phyloP scores from a whole-genome alignment of 176 grass and related monocot species.

The Carex myosuroides region DNA sequence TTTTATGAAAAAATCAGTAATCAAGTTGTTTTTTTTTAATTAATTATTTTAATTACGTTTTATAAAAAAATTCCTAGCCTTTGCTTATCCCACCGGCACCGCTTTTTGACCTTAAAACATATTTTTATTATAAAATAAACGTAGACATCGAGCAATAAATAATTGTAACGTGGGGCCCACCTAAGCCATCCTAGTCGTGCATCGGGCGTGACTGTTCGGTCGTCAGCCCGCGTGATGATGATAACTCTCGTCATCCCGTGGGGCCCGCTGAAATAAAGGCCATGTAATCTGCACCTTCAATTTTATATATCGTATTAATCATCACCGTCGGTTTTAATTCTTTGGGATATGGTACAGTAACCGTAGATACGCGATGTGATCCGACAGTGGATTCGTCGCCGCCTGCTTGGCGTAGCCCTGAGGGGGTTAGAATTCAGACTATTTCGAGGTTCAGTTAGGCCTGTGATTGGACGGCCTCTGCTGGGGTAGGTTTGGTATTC shows the following conservation, averaged over 20 bases:
- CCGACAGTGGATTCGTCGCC: slow-evolving; percentile 10
- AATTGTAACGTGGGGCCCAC: neutral
- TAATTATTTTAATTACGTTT: too few species aligned
- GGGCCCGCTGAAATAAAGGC: neutral
- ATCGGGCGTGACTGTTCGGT: neutral
- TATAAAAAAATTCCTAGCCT: too few species aligned
- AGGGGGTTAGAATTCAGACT: neutral
- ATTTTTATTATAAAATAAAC: neutral
- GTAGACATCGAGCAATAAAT: neutral
- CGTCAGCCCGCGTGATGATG: slow-evolving; percentile 18
- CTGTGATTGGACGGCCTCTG: neutral
- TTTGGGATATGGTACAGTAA: neutral
- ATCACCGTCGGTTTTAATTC: neutral
- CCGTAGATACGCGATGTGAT: slow-evolving; percentile 25
- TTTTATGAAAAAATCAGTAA: too few species aligned
- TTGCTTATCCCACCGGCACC: too few species aligned
- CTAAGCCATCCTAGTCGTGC: neutral
- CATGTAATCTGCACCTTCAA: neutral
- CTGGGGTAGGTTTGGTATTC: neutral
- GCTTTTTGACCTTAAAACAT: too few species aligned
- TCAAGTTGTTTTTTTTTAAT: too few species aligned
- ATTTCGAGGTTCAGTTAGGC: neutral
- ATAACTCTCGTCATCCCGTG: slow-evolving; percentile 1
- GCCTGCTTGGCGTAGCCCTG: neutral
- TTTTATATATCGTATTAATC: neutral